Base-by-base conservation (phyloP, 306 rosid genomes). In the Luffa aegyptiaca region DNA sequence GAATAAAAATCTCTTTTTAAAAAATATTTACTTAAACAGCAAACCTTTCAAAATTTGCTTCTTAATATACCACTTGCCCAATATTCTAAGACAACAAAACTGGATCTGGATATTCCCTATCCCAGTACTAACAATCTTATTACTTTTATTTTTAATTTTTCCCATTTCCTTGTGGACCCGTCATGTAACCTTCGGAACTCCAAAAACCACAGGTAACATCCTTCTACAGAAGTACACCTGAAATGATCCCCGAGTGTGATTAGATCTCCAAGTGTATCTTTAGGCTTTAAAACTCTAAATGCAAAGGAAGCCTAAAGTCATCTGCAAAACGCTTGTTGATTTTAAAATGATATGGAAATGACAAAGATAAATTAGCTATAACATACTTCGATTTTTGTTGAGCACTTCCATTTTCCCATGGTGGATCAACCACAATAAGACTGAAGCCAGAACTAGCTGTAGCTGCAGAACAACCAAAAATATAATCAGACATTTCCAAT, bases 391-490 rank as follows among this genome's bases (percentile, higher is more conserved):
- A 87, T 86, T 94, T 94, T 85, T 92, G 97, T 71, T 41, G 85
- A 55, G 95, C 98, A 83, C 98, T 94, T 72, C 92, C 97, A 88
- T 92, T 94, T 86, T 94, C 98, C 98, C 97, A 92, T 33, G 98
- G 98, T 7, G 98, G 98, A 84, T 94, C 97, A 39, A 94, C 80
- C 80, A 92, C 85, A 72, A 92, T 92, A 75, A 92, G 89, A 85
- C 87, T 91, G 87, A 89, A 94, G 80, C 97, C 97, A 80, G 81
- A 83, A 82, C 85, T 86, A 78, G 88, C 37, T 48, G 86, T 83
- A 59, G 84, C 95, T 92, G 88, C 83, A 82, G 5, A 68, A 36
- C 71, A 73, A 72, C 77, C 77, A 72, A 55, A 79, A 66, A 13
- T 56, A 75, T 56, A 14, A 70, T 14, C 61, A 59, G 66, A 53